Percentiles rank a stretch among this genome's conserved stretches.
Conservation (phyloP, 2,329 filamentous ascomycete genomes). For the Lithohypha guttulata region DNA sequence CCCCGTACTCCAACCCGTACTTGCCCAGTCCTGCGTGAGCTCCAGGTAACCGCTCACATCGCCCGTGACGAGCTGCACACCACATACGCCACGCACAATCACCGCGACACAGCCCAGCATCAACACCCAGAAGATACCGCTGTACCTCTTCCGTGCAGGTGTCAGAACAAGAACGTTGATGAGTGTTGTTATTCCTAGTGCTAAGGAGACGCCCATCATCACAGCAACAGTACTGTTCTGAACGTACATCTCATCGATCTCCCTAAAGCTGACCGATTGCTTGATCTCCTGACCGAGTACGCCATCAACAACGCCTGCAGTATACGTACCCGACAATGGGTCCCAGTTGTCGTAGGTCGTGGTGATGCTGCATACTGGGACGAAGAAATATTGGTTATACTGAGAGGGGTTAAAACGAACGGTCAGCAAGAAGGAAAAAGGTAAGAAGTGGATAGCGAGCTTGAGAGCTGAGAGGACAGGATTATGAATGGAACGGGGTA, state of each 20-base stretch:
- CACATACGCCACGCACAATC: background rate
- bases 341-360: background rate
- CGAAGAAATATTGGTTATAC: background rate
- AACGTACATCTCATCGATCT: no score
- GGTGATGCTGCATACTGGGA: background rate
- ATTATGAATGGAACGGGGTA: background rate
- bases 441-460: background rate
- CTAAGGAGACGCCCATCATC: background rate
- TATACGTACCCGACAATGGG: no score
- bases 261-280: no score
- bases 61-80: background rate
- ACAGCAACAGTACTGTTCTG: background rate
- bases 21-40: constrained; percentile 4
- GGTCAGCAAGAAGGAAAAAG: background rate
- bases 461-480: background rate
- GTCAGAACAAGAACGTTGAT: constrained; percentile 3
- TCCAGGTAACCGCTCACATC: background rate
- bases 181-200: background rate
- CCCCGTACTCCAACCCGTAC: background rate
- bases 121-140: background rate
- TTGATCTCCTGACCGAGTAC: no score
- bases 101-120: background rate
- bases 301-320: no score
- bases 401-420: background rate
- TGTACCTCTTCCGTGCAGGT: background rate